phyloP scores from a whole-genome alignment of 108 stramenopile species.

The Fragilariopsis cylindrus region DNA sequence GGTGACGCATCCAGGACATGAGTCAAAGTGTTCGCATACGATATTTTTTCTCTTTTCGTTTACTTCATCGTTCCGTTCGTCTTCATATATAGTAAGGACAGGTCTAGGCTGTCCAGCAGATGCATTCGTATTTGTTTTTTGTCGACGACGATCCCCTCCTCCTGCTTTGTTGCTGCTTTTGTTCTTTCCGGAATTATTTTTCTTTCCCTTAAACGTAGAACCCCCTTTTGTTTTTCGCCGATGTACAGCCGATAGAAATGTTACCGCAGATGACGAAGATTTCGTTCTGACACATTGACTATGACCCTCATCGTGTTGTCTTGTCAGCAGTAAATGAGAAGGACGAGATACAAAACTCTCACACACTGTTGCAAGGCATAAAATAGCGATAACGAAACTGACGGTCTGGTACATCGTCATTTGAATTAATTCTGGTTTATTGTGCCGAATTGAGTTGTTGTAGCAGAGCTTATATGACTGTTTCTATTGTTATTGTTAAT shows the following conservation, averaged over 20 bases:
- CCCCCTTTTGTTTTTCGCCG: conserved; percentile 5
- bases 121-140: background rate
- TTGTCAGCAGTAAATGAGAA: background rate
- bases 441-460: no score
- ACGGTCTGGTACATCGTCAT: no score
- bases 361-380: background rate
- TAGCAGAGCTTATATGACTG: no score
- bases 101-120: conserved; percentile 26
- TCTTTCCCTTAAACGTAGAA: conserved; percentile 16
- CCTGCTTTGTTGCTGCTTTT: conserved; percentile 2
- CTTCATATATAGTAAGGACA: conserved; percentile 37
- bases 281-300: background rate
- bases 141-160: background rate
- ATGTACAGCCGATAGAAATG: background rate
- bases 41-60: conserved; percentile 36
- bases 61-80: conserved; percentile 26
- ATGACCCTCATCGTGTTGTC: background rate
- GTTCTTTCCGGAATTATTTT: conserved; percentile 8
- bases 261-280: background rate
- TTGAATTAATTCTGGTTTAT: no score
- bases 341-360: conserved; percentile 1
- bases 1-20: conserved; percentile 79
- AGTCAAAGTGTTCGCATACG: conserved; percentile 65
- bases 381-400: background rate
- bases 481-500: no score